Base-by-base conservation (phyloP, 2,329 filamentous ascomycete species). In the Parastagonospora nodorum region DNA sequence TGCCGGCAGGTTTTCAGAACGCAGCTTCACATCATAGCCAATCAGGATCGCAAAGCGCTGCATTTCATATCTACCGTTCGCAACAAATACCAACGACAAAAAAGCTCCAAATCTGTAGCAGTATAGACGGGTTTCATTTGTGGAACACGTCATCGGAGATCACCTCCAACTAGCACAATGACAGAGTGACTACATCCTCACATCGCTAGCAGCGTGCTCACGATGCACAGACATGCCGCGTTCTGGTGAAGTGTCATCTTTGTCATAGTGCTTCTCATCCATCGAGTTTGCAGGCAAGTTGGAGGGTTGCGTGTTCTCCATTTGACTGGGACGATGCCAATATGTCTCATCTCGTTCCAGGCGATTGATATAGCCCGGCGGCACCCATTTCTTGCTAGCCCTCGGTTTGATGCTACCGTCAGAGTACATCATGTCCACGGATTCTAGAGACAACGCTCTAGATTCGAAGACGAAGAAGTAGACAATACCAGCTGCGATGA, bases 401-500 rank as follows among this genome's bases (percentile, higher is more conserved):
- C 57, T 57, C 1, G 71, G 54, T 46, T 66, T 69, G 40, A 69
- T 43, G 12, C 29, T 56, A 2, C 59, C 48, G 24, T 66, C 61
- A 10, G 64, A 67, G 63, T 73, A 73, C 69, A 72, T 71, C 41
- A 64, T 55, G 45, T 73, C 68, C 28, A 71, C 63, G 27, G 66
- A 68, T 56, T 73, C 69, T n/a, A 73, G 63, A n/a, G 64, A 66
- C 29, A 70, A 44, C 4, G 66, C 57, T 46, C 68, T 69, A 19
- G 67, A 68, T 50, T 73, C 69, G 55, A 65, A 71, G 8, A 72
- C 53, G 59, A 71, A 72, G 60, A 73, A 68, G 60, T 67, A 72
- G 16, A 71, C 60, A 11, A 69, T 45, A 9, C 58, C 49, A 0
- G 67, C 67, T 8, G 66, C 67, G 12, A 59, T 57, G 15, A 73